Evolutionary conservation across 352 stramenopile genomes (phyloP), one percentile per base, ranked within the genome.

Genomic region (Phytopythium kandeliae): DNA sequence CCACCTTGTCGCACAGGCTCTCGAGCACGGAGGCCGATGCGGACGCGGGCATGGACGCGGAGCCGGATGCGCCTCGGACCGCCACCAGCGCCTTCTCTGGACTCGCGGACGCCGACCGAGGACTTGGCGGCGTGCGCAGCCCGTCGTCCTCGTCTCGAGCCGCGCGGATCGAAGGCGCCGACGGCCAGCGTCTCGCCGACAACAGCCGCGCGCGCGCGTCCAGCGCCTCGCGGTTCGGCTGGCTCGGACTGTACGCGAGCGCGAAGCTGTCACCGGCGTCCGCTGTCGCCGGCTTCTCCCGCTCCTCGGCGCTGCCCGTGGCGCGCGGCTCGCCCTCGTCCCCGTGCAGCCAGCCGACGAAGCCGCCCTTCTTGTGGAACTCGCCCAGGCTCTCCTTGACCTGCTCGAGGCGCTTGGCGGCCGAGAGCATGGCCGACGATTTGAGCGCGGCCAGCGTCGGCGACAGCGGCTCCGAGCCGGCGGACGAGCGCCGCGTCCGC

Each of bases 261-360:
- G 21, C 34, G 5, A 38, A 38, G 12, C 48, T 11, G 25, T 17
- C 26, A 4, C 25, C 38, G 26, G 37, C 21, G 4, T 54, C 55
- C 19, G 36, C 35, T 11, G 11, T 26, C 9, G 47, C n/a, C 8
- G 36, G 9, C 35, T 52, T 28, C 13, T 15, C 24, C 26, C 7
- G 10, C 13, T 31, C 40, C 21, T 17, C 24, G 4, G 37, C 15
- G 46, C 35, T 37, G 12, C 9, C 28, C 9, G 9, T 10, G 9
- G 28, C 28, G 4, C 28, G 28, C 28, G n/a, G 33, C 44, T 15
- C 36, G 3, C 51, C 51, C 21, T 58, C 53, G n/a, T 85, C 76
- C n/a, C 73, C 76, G 34, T 87, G 76, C 2, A 87, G 57, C 76
- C 76, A 87, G 12, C 76, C 48, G 0, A 85, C 76, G 3, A 87